Base-by-base conservation (phyloP, 805 yeast species). In the Limtongozyma cylindracea region DNA sequence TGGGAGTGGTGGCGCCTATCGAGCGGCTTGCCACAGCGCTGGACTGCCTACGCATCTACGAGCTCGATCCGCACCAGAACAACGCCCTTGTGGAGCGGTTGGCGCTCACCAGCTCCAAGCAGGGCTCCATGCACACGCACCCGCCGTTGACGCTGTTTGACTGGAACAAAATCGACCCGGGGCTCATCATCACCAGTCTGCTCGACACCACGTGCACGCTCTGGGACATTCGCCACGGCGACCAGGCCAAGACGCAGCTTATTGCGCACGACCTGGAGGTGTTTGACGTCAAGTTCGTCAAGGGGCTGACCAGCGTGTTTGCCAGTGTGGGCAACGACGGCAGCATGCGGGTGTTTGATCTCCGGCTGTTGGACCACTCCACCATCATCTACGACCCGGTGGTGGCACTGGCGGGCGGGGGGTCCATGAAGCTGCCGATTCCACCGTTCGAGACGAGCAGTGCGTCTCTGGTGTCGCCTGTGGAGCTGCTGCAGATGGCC, bases 221-320 rank as follows among this genome's bases (percentile, higher is more conserved):
- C 3, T 88, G 98, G 96, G 96, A 88, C 44, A 42, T 80, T 16
- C 37, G 42, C 27, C 39, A 56, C 14, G 19, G 18, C 8, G 27
- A 24, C 21, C 18, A 24, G 14, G 92, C 91, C 10, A 74, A 72
- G 38, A 84, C 96, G 1, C 95, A 88, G 45, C 53, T 88, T 21
- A 88, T 88, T 30, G 96, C 98, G 0, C 98, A 88, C 43, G 98
- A 88, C 40, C 65, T 71, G 30, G 95, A 80, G 42, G 98, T 88
- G 4, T 77, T 64, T 40, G 98, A 88, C 40, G 96, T 82, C 15
- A 62, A 73, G 29, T 88, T 80, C 40, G 47, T 82, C 22, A 63
- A 71, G 22, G 67, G 68, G 10, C 62, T 74, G 17, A 63, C 71
- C 20, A 59, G 72, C 35, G 57, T 82, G 13, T 88, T 88, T 45